Evolutionary conservation across 441 rosid species (phyloP), one percentile per base, ranked within the genome.

Genomic region (Omphalea diandra): DNA sequence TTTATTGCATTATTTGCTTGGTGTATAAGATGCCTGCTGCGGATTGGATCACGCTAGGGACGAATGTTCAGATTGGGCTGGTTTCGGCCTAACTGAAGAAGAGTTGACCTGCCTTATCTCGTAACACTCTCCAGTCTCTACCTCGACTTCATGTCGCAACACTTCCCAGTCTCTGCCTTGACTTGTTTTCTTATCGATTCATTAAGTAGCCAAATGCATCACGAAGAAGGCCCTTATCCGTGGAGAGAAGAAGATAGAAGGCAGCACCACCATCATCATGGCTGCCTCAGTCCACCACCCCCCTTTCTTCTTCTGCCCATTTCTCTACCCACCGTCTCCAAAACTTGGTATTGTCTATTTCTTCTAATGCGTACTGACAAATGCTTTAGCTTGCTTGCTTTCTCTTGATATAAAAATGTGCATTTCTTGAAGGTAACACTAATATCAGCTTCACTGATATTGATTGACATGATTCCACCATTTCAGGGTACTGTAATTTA

Each of bases 401-500:
- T 46, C 20, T 44, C 18, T 36, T 33, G 4, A 26, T 38, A n/a
- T n/a, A n/a, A n/a, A n/a, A n/a, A n/a, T n/a, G n/a, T 18, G 49
- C 2, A 20, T 6, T 14, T 31, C 46, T 33, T 7, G 27, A 49
- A 54, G 38, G 36, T 29, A 18, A 40, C 22, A n/a, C 54, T n/a
- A 26, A 18, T 6, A 35, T 36, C 11, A 70, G 26, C 32, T 63
- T 43, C 54, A 63, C 22, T 63, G 5, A 18, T 33, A 8, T 8
- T 56, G 31, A 12, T 26, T 49, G 33, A 2, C 2, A 32, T 29
- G 1, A 0, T 36, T 29, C 7, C 35, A 1, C 29, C 15, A 38
- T 63, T 63, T 64, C 84, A 86, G 93, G 86, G 68, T 29, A 31
- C 63, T 76, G 18, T 54, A 67, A 56, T 59, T 62, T 17, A 12